A percentile compares a stretch with the other conserved stretches of the same genome.
Evolutionary conservation across 306 rosid species (phyloP).

Genomic region (Alnus rubra): DNA sequence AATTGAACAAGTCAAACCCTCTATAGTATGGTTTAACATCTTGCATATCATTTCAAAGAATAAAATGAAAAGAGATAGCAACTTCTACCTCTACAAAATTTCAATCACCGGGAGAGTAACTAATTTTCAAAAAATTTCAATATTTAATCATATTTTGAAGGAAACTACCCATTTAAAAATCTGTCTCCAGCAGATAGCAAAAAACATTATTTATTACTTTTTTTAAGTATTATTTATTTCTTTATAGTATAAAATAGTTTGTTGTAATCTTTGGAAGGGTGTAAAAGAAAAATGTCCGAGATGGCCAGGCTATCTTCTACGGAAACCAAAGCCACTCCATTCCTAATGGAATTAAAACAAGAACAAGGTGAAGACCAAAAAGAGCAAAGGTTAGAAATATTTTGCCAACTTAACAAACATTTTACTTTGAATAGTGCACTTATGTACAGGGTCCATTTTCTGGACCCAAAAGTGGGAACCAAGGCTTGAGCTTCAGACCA

Average conservation of each 20-base stretch:
- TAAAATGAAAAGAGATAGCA: neutral
- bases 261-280: neutral
- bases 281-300: neutral
- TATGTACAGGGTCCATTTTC: neutral
- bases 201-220: neutral
- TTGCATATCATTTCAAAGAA: neutral
- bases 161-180: neutral
- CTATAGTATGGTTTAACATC: neutral
- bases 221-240: neutral
- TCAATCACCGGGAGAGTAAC: neutral
- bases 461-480: neutral
- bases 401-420: neutral
- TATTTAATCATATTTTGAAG: neutral
- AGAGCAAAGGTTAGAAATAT: neutral
- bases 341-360: neutral
- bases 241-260: neutral
- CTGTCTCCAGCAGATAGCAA: neutral
- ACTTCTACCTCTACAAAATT: slow-evolving; percentile 4
- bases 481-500: too few species aligned
- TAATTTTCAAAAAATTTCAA: neutral
- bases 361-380: neutral
- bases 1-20: neutral
- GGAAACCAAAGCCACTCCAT: neutral
- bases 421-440: neutral
- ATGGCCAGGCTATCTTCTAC: neutral